phyloP scores from a whole-genome alignment of 2,329 filamentous ascomycete species.

The Pseudopyrenochaeta lycopersici region DNA sequence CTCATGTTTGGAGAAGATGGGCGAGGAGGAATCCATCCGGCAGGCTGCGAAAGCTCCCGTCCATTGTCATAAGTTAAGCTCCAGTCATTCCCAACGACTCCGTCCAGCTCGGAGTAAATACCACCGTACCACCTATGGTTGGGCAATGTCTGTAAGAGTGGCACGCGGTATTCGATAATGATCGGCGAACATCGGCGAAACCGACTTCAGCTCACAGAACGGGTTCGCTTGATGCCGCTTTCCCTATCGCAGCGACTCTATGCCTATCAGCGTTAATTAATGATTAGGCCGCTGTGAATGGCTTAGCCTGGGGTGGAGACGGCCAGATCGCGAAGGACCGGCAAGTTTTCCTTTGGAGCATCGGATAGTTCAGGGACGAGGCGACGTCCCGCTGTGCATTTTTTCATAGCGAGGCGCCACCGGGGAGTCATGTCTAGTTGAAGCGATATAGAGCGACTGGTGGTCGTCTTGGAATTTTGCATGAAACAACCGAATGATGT shows the following conservation, averaged over 20 bases:
- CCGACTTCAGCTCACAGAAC: not conserved
- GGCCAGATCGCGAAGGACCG: constrained; percentile 4
- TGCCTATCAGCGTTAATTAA: not conserved
- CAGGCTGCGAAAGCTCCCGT: not conserved
- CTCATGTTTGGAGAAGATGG: not conserved
- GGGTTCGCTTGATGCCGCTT: not conserved
- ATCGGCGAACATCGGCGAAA: constrained; percentile 27
- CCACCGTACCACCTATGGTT: constrained; percentile 21
- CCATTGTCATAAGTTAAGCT: too few species aligned
- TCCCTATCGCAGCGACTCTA: not conserved
- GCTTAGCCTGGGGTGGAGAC: constrained; percentile 1
- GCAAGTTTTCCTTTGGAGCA: not conserved
- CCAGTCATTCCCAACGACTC: not conserved
- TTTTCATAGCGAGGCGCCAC: not conserved
- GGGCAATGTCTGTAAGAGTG: constrained; percentile 9
- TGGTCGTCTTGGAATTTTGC: not conserved
- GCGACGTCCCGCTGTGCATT: not conserved
- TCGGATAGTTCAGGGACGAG: not conserved
- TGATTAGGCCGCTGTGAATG: constrained; percentile 4
- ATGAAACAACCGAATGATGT: too few species aligned
- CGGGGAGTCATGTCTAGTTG: not conserved
- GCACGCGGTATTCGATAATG: constrained; percentile 3
- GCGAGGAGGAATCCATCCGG: not conserved
- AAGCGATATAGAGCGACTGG: not conserved
- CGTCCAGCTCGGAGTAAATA: constrained; percentile 25